phyloP scores from a whole-genome alignment of 345 rosid genomes.

The Euclidium syriacum region DNA sequence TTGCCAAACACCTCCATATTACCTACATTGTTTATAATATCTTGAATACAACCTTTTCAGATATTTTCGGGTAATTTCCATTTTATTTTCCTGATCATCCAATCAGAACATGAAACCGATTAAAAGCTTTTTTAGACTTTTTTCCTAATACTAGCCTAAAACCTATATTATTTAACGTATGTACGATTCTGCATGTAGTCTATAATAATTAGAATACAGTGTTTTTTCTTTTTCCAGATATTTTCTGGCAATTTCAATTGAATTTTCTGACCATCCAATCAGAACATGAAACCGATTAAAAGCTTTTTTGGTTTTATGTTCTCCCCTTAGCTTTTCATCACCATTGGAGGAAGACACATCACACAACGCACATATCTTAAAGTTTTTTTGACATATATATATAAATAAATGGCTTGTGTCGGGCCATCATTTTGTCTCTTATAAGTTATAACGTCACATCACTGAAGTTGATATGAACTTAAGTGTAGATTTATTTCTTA shows the following conservation, averaged over 20 bases:
- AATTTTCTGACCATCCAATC: constrained; percentile 7
- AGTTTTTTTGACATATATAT: not conserved
- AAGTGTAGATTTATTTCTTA: not conserved
- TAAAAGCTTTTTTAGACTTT: too few relatives aligned
- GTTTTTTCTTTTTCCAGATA: not conserved
- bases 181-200: too few relatives aligned
- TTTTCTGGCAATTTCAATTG: not conserved
- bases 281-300: constrained; percentile 8
- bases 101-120: too few relatives aligned
- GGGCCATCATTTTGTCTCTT: constrained; percentile 25
- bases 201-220: not conserved
- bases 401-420: not conserved
- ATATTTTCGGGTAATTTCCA: too few relatives aligned
- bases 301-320: not conserved
- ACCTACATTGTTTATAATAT: too few relatives aligned
- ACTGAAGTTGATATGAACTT: not conserved
- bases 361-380: constrained; percentile 12
- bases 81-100: too few relatives aligned
- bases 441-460: constrained; percentile 10
- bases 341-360: constrained; percentile 25
- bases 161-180: too few relatives aligned
- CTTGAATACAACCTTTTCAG: too few relatives aligned
- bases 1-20: too few relatives aligned
- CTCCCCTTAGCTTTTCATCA: not conserved
- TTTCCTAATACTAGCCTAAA: too few relatives aligned